phyloP scores from a whole-genome alignment of 345 rosid species.

The Dovyalis caffra region DNA sequence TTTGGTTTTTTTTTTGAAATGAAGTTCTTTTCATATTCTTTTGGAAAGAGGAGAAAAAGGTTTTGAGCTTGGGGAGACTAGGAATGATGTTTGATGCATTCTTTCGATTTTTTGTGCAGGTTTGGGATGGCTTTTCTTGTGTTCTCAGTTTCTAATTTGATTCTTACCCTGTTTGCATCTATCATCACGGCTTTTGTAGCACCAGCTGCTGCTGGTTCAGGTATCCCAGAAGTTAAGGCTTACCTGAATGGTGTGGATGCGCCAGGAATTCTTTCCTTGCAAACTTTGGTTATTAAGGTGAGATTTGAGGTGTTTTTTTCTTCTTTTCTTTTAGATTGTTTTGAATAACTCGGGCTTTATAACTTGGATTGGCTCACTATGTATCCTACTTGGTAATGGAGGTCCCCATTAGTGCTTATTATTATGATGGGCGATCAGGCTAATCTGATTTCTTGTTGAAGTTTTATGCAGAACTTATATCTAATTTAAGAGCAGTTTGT shows the following conservation, averaged over 20 bases:
- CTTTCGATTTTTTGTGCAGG: conserved; percentile 37
- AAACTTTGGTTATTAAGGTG: conserved; percentile 79
- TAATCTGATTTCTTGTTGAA: background rate
- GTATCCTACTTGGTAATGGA: background rate
- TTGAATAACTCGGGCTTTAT: background rate
- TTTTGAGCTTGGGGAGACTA: background rate
- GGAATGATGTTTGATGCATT: background rate
- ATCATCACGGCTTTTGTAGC: conserved; percentile 61
- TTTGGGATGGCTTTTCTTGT: conserved; percentile 63
- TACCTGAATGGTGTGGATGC: conserved; percentile 96
- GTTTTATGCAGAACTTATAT: background rate
- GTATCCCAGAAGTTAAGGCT: conserved; percentile 95
- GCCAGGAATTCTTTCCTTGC: conserved; percentile 64
- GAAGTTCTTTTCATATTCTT: background rate
- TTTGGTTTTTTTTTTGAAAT: background rate
- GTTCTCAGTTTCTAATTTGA: conserved; percentile 62
- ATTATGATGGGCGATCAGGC: background rate
- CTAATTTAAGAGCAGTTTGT: background rate
- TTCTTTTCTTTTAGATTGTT: background rate
- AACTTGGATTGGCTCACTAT: background rate
- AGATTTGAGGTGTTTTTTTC: background rate
- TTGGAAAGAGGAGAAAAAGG: background rate
- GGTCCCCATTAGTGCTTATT: background rate
- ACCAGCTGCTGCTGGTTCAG: conserved; percentile 94
- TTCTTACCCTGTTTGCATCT: conserved; percentile 67